Evolutionary conservation across 495 filamentous ascomycete genomes (phyloP), one percentile per base, ranked within the genome.

Genomic region (Penicillium chermesinum): DNA sequence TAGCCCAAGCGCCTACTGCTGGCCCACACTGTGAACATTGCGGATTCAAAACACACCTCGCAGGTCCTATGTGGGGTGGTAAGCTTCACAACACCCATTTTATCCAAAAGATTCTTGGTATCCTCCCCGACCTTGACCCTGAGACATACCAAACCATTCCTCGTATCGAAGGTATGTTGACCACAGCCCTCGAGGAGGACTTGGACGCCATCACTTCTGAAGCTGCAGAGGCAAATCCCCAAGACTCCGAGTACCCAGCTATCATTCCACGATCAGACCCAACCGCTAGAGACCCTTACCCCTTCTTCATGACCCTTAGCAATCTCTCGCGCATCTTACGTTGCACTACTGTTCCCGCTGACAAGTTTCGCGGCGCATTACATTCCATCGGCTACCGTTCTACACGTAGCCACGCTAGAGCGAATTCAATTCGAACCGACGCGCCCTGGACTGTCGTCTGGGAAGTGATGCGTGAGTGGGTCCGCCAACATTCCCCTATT

Each of bases 401-500:
- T 9, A 87, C 85, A 1, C 80, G 91, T 47, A 91, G 85, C 48
- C 93, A 98, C 57, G 82, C 87, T 44, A 91, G 89, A 54, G 78
- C 87, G 0, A 91, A 89, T n/a, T 87, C 83, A 48, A 81, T 96
- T 52, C 88, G 87, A 63, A 97, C 94, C 0, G 83, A 95, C 65
- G 93, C 93, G 9, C 85, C 88, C 0, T 96, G 90, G 89, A 71
- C 67, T 2, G 79, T 88, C 2, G 76, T 97, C 36, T 97, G 93
- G 93, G 85, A 96, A 52, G 75, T 97, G 22, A 95, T 97, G 83
- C 76, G 87, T 27, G 87, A 94, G 68, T 98, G 91, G 91, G 74
- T 82, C 2, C 74, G 83, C 33, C 90, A 93, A 53, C 85, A 82
- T 48, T 66, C 74, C 0, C 88, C 89, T 0, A 70, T 91, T 38